These are phyloP conservation scores for Colletotrichum sp. DNA, from an alignment of 2,329 filamentous ascomycete genomes.

Conservation along the genomic window DNA sequence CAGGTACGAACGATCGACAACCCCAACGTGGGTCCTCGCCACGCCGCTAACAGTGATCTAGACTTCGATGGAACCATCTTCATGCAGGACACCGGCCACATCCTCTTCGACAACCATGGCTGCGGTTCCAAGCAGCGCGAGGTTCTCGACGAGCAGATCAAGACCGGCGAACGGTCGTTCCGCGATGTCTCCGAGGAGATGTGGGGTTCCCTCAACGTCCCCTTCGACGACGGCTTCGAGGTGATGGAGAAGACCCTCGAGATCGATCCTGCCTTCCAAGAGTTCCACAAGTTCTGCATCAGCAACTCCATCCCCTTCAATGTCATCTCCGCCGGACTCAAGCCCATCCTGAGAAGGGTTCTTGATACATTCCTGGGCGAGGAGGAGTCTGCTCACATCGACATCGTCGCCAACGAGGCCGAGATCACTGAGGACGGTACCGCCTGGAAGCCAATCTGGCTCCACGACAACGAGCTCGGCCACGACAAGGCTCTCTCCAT, in stretches of 20 bases:
- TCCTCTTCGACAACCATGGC: slow-evolving; percentile 70
- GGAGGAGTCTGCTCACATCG: slow-evolving; percentile 61
- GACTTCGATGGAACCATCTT: slow-evolving; percentile 78
- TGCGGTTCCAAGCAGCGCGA: slow-evolving; percentile 63
- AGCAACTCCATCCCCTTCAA: slow-evolving; percentile 70
- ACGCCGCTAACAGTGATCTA: slow-evolving; percentile 32
- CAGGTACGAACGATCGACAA: slow-evolving; percentile 43
- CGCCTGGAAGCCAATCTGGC: slow-evolving; percentile 70
- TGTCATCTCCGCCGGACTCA: slow-evolving; percentile 71
- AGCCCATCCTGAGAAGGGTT: slow-evolving; percentile 66
- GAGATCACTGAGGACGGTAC: slow-evolving; percentile 62
- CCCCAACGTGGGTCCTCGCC: background rate
- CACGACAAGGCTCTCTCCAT: slow-evolving; percentile 73
- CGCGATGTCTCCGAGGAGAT: slow-evolving; percentile 75
- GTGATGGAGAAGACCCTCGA: slow-evolving; percentile 67
- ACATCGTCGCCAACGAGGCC: slow-evolving; percentile 73
- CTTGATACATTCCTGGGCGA: slow-evolving; percentile 70
- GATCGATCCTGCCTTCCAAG: slow-evolving; percentile 67
- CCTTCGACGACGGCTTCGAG: slow-evolving; percentile 71
- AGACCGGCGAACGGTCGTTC: slow-evolving; percentile 69
- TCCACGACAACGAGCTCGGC: slow-evolving; percentile 67
- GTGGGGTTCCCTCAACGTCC: slow-evolving; percentile 70
- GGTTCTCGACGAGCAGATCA: slow-evolving; percentile 67
- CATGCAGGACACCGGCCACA: slow-evolving; percentile 73
- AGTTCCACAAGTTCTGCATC: slow-evolving; percentile 70